Evolutionary conservation across 2,329 filamentous ascomycete genomes (phyloP), one percentile per base, ranked within the genome.

Genomic region (Phoma sp.): DNA sequence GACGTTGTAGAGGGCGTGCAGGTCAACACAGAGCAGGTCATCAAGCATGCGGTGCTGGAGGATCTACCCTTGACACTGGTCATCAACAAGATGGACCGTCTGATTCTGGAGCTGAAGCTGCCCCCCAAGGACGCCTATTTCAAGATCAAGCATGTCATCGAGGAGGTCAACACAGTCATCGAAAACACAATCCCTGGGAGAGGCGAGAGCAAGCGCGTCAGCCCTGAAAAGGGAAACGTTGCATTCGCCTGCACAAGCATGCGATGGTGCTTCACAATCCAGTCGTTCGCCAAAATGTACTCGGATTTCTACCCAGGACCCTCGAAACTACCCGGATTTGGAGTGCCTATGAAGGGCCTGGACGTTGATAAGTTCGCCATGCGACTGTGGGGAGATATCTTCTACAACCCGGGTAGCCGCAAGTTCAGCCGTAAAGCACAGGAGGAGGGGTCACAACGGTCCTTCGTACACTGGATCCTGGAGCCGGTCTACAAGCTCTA

Each of bases 1-100:
- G 95, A 99, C 73, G 92, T 97, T 18, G 91, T 99, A 1, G 95
- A 99, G 75, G 95, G 95, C n/a, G 93, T 99, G n/a, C 95, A 98
- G 78, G 85, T 95, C 67, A 96, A 96, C 74, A 96, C 95, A 0
- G 93, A 99, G 77, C 91, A 97, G 74, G 93, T 96, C 67, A 97
- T 99, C 78, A 96, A 92, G 77, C 92, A 99, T 75, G 93, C 93
- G 2, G 89, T 97, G 3, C 81, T 96, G 23, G 91, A 97, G 73
- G 91, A 92, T 65, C 82, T 98, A 4, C 93, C 95, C 1, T 78
- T 99, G 64, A 95, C 92, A 0, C 80, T 99, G 57, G 87, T 99
- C 50, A 84, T 99, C 77, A 99, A 98, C 83, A 99, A 99, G 80
- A 89, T 99, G 87, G 95, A 99, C 68, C 87, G 95, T 20, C 79